Evolutionary conservation across 768 basidiomycete species (phyloP).

Genomic region (Suillus plorans): DNA sequence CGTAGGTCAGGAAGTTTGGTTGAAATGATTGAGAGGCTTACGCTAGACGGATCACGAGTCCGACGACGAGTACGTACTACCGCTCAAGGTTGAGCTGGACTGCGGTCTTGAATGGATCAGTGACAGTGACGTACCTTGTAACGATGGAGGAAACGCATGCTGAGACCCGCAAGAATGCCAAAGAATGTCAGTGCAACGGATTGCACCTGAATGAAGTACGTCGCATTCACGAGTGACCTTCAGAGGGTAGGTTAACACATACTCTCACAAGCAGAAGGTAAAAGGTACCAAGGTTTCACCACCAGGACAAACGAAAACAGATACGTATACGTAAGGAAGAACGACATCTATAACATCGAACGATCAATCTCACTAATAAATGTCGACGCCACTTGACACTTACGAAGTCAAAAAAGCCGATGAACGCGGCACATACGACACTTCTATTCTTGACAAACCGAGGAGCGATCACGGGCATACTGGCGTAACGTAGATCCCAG

Average conservation of each 20-base stretch:
- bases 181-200: constrained; percentile 62
- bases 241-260: constrained; percentile 13
- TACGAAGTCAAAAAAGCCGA: constrained; percentile 68
- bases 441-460: constrained; percentile 60
- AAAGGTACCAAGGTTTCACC: constrained; percentile 46
- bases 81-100: not conserved
- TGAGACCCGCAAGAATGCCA: constrained; percentile 57
- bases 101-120: not conserved
- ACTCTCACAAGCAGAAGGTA: not conserved
- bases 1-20: not conserved
- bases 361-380: not conserved
- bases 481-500: constrained; percentile 53
- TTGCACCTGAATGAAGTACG: constrained; percentile 64
- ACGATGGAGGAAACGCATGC: constrained; percentile 52
- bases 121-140: constrained; percentile 44
- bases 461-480: constrained; percentile 57
- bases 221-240: constrained; percentile 56
- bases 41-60: constrained; percentile 58
- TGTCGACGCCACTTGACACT: constrained; percentile 11
- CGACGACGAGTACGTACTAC: constrained; percentile 50
- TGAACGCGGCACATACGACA: constrained; percentile 55
- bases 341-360: constrained; percentile 46
- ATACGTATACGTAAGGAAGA: constrained; percentile 71
- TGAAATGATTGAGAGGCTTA: constrained; percentile 19
- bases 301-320: constrained; percentile 67